Base-by-base conservation (phyloP, 2,329 filamentous ascomycete genomes). In the Corniculantispora saksenae region DNA sequence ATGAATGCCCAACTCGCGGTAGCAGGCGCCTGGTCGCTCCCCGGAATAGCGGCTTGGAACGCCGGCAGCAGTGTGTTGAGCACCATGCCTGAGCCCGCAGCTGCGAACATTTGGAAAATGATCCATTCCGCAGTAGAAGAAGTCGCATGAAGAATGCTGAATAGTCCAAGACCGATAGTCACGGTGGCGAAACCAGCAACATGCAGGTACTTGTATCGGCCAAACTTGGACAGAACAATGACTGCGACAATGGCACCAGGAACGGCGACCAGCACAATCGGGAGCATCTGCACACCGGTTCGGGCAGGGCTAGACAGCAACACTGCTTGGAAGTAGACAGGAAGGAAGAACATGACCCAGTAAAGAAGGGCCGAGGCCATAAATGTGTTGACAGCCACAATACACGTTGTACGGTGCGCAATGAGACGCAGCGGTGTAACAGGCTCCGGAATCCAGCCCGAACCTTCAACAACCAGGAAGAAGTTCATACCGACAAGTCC, bases 381-480 rank as follows among this genome's bases (percentile, higher is more conserved):
- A 32, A 32, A 32, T 32, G 32, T 32, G 6, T 6, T 5, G 10
- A 32, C 5, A 15, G 58, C 45, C 8, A 32, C 61, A 0, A 73
- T 74, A 0, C 69, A 72, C 9, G 75, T 17, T 1, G 80, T 83
- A 6, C 77, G 73, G 66, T 81, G 82, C 2, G 67, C 70, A 70
- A 84, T 82, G 13, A 84, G 72, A 12, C 72, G 70, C 0, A 75
- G 71, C 0, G 81, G 81, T 62, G 83, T 77, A 23, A 78, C 75
- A 0, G 74, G 69, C 54, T 77, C 69, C 6, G 21, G 21, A 19
- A 67, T 60, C 21, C 61, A 67, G 10, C 43, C 40, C 25, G 72
- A 70, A 27, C 68, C 67, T 65, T 79, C 75, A 69, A 72, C 79
- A 19, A 74, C 61, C 29, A 67, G 65, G 65, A 82, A 81, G 2